A percentile compares a stretch with the other conserved stretches of the same genome.
phyloP scores from a whole-genome alignment of 257 asterid genomes.

The Ilex aquifolium region DNA sequence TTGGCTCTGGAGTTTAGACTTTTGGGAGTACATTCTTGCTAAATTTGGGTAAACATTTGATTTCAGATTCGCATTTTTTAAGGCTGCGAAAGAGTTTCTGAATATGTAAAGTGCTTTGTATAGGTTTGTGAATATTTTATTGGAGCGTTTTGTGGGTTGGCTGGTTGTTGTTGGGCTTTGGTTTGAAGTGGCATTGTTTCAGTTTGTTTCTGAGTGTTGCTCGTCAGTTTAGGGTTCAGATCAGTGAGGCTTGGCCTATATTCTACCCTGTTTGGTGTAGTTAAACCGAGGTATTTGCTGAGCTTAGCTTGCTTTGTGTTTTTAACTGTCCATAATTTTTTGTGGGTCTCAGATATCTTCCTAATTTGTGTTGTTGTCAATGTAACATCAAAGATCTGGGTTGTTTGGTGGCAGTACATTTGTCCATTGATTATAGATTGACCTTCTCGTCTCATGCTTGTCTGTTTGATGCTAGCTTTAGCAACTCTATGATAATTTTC shows the following conservation, averaged over 20 bases:
- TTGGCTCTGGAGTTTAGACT: constrained; percentile 23
- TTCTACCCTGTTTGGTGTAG: constrained; percentile 11
- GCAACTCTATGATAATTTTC: background rate
- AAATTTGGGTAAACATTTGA: background rate
- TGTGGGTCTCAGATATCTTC: background rate
- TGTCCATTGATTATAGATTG: background rate
- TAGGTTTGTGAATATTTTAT: too few species aligned
- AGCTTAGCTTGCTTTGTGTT: constrained; percentile 18
- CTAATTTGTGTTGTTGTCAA: constrained; percentile 8
- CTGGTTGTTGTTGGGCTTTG: background rate
- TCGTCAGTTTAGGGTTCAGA: constrained; percentile 7
- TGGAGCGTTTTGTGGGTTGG: too few species aligned
- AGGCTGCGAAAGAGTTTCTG: constrained; percentile 5
- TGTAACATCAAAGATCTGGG: constrained; percentile 41
- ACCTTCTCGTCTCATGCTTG: constrained; percentile 3
- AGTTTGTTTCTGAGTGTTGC: background rate
- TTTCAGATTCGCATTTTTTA: background rate
- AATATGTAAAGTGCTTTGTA: background rate
- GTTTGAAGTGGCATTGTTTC: background rate
- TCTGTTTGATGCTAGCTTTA: constrained; percentile 11
- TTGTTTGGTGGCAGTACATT: background rate
- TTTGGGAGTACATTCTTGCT: constrained; percentile 13
- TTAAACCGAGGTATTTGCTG: constrained; percentile 25
- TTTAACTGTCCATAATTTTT: background rate
- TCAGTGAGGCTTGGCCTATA: constrained; percentile 16